These are phyloP conservation scores for Coemansia furcata DNA, from an alignment of 192 early-diverging fungal genomes.

Conservation along the genomic window DNA sequence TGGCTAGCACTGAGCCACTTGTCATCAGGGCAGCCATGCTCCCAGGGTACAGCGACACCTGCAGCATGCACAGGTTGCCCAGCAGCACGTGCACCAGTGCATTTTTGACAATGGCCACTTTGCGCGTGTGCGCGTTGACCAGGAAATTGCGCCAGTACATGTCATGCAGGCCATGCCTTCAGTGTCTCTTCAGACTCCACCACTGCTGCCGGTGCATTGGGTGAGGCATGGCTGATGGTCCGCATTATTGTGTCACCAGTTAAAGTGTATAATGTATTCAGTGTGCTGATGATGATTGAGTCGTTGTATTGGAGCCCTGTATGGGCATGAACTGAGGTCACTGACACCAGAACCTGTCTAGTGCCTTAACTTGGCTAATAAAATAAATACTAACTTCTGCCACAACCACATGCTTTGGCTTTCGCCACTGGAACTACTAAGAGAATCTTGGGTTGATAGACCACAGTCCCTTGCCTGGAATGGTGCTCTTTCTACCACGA, in stretches of 20 bases:
- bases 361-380: too few species aligned
- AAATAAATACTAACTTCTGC: too few species aligned
- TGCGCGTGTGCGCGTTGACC: constrained; percentile 78
- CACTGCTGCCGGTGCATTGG: too few species aligned
- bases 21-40: constrained; percentile 73
- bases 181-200: constrained; percentile 10
- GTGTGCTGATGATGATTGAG: constrained; percentile 9
- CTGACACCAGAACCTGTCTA: too few species aligned
- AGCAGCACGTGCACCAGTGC: constrained; percentile 72
- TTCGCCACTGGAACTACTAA: too few species aligned
- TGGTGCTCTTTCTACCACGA: too few species aligned
- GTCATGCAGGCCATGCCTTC: constrained; percentile 13
- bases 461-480: too few species aligned
- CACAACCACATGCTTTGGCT: too few species aligned
- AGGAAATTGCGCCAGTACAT: constrained; percentile 58
- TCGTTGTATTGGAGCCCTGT: too few species aligned
- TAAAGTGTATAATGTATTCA: constrained; percentile 4
- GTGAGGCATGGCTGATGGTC: background rate
- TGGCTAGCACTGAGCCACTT: constrained; percentile 64
- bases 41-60: constrained; percentile 71
- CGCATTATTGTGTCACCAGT: background rate
- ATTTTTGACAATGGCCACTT: constrained; percentile 78
- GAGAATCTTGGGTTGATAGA: too few species aligned
- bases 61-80: constrained; percentile 73
- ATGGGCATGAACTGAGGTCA: too few species aligned